Conservation (phyloP, 2,329 filamentous ascomycete genomes). For the Biscogniauxia sp. region DNA sequence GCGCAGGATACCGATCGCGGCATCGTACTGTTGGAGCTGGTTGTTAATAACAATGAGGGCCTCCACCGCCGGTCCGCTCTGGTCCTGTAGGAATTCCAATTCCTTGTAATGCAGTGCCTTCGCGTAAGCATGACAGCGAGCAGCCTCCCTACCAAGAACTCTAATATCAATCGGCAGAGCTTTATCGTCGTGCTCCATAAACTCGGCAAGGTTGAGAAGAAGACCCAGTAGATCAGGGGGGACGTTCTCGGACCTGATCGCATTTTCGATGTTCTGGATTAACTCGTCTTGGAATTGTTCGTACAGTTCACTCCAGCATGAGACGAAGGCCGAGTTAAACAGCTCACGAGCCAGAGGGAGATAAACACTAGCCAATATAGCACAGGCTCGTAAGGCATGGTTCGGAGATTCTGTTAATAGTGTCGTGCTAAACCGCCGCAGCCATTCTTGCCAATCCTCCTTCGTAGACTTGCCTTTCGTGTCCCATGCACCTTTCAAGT, state of each 20-base stretch:
- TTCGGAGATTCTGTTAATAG: slow-evolving; percentile 93
- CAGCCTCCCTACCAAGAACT: slow-evolving; percentile 89
- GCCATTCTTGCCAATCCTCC: slow-evolving; percentile 99
- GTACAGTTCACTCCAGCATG: slow-evolving; percentile 97
- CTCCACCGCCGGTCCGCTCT: slow-evolving; percentile 92
- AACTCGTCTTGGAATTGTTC: slow-evolving; percentile 96
- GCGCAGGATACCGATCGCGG: slow-evolving; percentile 93
- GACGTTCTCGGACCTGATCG: slow-evolving; percentile 91
- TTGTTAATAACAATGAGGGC: slow-evolving; percentile 99
- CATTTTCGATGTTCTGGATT: slow-evolving; percentile 91
- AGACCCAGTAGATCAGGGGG: slow-evolving; percentile 94
- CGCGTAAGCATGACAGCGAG: slow-evolving; percentile 94
- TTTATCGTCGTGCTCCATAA: slow-evolving; percentile 99
- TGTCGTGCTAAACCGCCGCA: slow-evolving; percentile 93
- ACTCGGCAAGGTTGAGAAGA: slow-evolving; percentile 92
- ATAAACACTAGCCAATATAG: slow-evolving; percentile 85
- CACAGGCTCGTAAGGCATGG: slow-evolving; percentile 89
- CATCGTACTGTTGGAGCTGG: slow-evolving; percentile 96
- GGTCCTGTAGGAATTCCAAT: slow-evolving; percentile 95
- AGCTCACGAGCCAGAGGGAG: slow-evolving; percentile 87
- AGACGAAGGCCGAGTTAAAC: slow-evolving; percentile 98
- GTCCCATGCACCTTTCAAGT: slow-evolving; percentile 96
- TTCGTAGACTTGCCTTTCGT: slow-evolving; percentile 94
- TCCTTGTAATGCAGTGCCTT: slow-evolving; percentile 99
- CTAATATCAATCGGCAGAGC: slow-evolving; percentile 96